Percentiles rank a stretch among this genome's conserved stretches.
Conservation (phyloP, 2,329 filamentous ascomycete genomes). For the Scedosporium aurantiacum region DNA sequence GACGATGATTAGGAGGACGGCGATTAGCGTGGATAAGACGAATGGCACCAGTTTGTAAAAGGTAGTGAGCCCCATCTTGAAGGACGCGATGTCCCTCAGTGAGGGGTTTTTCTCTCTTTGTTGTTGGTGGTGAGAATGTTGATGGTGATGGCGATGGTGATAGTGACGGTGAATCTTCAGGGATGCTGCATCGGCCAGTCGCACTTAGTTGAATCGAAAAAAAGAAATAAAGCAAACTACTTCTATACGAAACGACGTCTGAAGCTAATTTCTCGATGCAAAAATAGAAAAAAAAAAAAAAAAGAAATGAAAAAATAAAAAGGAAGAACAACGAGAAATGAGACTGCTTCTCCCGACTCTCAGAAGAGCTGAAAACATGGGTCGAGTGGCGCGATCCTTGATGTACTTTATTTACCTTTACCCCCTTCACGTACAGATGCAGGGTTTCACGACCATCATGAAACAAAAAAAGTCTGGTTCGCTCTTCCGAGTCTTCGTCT, state of each 20-base stretch:
- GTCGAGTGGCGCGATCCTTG: not conserved
- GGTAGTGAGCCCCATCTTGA: conserved; percentile 1
- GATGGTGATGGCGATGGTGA: too few species aligned
- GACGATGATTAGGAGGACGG: conserved; percentile 17
- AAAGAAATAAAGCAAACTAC: too few species aligned
- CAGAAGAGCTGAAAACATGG: not conserved
- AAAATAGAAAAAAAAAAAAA: not conserved
- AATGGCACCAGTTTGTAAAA: conserved; percentile 11
- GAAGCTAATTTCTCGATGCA: too few species aligned
- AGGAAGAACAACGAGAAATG: not conserved
- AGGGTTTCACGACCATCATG: not conserved
- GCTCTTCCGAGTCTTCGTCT: not conserved
- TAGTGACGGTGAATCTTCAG: too few species aligned
- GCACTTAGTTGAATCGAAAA: too few species aligned
- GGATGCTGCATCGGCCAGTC: too few species aligned
- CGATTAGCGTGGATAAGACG: conserved; percentile 14
- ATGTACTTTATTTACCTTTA: not conserved
- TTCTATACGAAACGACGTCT: too few species aligned
- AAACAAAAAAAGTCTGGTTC: not conserved
- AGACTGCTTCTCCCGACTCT: not conserved
- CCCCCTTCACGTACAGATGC: not conserved
- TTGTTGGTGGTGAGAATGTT: too few species aligned
- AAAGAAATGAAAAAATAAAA: not conserved
- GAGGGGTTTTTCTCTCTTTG: not conserved
- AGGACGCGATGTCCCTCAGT: not conserved